Percentiles rank a stretch among this genome's conserved stretches.
Evolutionary conservation across 352 stramenopile genomes (phyloP).

Genomic region (Saprolegnia parasitica): DNA sequence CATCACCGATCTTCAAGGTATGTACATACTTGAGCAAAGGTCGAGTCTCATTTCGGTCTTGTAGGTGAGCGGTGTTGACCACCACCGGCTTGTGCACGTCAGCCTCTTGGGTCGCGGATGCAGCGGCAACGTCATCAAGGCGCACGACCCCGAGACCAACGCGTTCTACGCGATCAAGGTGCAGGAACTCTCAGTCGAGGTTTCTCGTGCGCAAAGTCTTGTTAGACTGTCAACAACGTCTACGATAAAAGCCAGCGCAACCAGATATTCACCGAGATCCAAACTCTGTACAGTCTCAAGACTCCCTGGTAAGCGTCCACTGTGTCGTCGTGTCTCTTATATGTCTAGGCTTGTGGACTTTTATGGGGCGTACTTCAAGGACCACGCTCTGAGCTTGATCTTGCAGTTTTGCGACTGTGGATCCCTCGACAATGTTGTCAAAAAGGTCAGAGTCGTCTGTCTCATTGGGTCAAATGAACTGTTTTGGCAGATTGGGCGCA

Average conservation of each 20-base stretch:
- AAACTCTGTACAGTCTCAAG: conserved; percentile 64
- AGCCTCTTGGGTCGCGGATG: conserved; percentile 55
- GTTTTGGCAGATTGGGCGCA: conserved; percentile 7
- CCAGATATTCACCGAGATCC: conserved; percentile 74
- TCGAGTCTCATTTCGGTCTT: background rate
- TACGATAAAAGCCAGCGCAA: conserved; percentile 71
- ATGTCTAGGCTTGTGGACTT: conserved; percentile 45
- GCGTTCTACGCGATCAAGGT: conserved; percentile 62
- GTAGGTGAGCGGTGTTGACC: conserved; percentile 15
- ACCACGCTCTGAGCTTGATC: conserved; percentile 62
- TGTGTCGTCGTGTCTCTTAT: background rate
- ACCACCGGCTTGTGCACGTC: conserved; percentile 45
- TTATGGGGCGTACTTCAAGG: conserved; percentile 67
- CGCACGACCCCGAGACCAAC: conserved; percentile 37
- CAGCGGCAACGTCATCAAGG: conserved; percentile 60
- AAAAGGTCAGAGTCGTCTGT: conserved; percentile 8
- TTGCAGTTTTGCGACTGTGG: conserved; percentile 60
- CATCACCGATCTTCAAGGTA: background rate
- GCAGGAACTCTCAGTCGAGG: conserved; percentile 16
- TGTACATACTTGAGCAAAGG: background rate
- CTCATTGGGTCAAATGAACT: background rate
- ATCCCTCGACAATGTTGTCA: conserved; percentile 51
- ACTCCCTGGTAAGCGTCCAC: conserved; percentile 36
- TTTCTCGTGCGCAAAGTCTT: background rate
- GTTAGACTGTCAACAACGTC: conserved; percentile 52